These are phyloP conservation scores for Crithidia thermophila DNA, from an alignment of 208 protist genomes.

Conservation along the genomic window DNA sequence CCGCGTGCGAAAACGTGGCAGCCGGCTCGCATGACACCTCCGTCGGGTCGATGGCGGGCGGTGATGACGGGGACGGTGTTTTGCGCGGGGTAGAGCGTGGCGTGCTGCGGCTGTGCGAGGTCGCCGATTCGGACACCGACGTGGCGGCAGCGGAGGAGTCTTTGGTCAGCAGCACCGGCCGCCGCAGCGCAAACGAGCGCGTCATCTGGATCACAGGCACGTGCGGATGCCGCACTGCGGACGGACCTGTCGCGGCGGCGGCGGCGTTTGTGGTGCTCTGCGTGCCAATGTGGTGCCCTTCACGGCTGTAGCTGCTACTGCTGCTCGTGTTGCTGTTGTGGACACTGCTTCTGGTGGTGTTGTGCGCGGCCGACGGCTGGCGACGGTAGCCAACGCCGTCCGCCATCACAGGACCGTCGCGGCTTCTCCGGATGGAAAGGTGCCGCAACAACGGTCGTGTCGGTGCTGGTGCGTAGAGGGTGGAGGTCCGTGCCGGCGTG, in stretches of 20 bases:
- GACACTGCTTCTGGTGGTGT: too few relatives aligned
- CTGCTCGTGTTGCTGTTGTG: too few relatives aligned
- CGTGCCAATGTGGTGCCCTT: background rate
- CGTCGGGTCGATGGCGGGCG: background rate
- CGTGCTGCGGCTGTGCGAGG: background rate
- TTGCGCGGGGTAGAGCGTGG: background rate
- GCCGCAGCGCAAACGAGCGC: constrained; percentile 23
- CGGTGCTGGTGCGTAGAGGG: background rate
- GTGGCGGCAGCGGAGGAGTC: constrained; percentile 2
- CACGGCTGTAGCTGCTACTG: background rate
- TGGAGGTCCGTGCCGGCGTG: background rate
- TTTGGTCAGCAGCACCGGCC: constrained; percentile 18
- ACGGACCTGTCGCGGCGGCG: background rate
- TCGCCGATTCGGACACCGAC: background rate
- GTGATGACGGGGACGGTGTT: background rate
- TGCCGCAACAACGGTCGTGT: constrained; percentile 13
- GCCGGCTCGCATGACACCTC: too few relatives aligned
- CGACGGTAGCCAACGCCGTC: too few relatives aligned
- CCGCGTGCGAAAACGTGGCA: too few relatives aligned
- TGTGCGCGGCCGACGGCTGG: too few relatives aligned
- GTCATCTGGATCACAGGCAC: constrained; percentile 11
- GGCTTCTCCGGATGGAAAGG: background rate
- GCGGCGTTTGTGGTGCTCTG: background rate
- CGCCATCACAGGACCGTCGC: too few relatives aligned
- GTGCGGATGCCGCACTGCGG: background rate